Percentiles rank a stretch among this genome's conserved stretches.
Evolutionary conservation across 2,329 filamentous ascomycete genomes (phyloP).

Genomic region (Dothidotthia symphoricarpi): DNA sequence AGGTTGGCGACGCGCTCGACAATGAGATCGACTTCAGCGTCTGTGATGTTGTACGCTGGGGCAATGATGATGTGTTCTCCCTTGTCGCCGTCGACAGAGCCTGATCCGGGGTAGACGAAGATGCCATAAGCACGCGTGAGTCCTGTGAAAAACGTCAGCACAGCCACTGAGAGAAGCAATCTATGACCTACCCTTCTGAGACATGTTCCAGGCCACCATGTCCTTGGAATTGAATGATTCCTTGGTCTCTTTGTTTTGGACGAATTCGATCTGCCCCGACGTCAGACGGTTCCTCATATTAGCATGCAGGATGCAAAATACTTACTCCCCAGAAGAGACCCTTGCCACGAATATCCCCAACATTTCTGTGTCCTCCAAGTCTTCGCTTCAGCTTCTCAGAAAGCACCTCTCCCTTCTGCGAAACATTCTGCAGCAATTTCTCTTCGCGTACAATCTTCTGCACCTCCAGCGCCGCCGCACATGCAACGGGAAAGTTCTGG

Average conservation of each 20-base stretch:
- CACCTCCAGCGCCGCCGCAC: constrained; percentile 62
- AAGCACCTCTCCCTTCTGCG: constrained; percentile 53
- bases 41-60: constrained; percentile 65
- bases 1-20: constrained; percentile 54
- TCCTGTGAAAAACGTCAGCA: constrained; percentile 29
- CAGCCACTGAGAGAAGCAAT: too few species aligned
- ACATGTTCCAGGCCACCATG: constrained; percentile 50
- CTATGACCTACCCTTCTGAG: constrained; percentile 48
- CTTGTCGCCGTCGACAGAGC: constrained; percentile 56
- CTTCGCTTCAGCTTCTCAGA: constrained; percentile 45
- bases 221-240: constrained; percentile 51
- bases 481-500: constrained; percentile 60
- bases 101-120: constrained; percentile 62
- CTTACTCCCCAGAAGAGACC: constrained; percentile 59
- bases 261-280: constrained; percentile 54
- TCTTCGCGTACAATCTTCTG: constrained; percentile 59
- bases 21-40: constrained; percentile 57
- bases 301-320: too few species aligned
- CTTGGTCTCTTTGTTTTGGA: constrained; percentile 55
- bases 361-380: constrained; percentile 49
- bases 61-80: constrained; percentile 71
- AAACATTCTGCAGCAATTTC: constrained; percentile 59
- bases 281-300: neutral
- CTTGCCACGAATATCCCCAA: constrained; percentile 61
- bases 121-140: constrained; percentile 50